Percentiles rank a stretch among this genome's conserved stretches.
These are phyloP conservation scores for Yamadazyma oceani DNA, from an alignment of 1,139 yeast species.

Conservation along the genomic window DNA sequence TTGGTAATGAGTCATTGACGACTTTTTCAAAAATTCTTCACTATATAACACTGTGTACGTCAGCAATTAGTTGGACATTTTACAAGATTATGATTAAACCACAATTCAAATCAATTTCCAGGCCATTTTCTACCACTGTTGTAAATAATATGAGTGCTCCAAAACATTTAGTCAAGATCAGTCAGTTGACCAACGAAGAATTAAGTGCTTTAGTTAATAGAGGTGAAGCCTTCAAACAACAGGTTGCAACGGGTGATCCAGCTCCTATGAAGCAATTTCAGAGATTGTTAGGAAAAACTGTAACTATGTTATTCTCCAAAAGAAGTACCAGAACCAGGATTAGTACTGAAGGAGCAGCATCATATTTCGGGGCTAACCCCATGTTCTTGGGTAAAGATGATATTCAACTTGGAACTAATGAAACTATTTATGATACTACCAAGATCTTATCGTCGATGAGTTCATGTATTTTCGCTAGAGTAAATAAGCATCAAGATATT, in stretches of 20 bases:
- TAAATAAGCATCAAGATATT: conserved; percentile 80
- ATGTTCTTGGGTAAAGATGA: conserved; percentile 96
- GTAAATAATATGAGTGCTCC: conserved; percentile 10
- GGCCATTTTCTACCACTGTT: conserved; percentile 1
- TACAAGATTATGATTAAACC: background rate
- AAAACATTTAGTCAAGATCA: conserved; percentile 78
- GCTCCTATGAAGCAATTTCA: conserved; percentile 49
- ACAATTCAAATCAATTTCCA: background rate
- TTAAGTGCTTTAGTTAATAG: conserved; percentile 64
- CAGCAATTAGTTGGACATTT: too few species aligned
- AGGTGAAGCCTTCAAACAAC: conserved; percentile 60
- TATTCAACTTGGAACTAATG: conserved; percentile 94
- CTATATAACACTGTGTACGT: conserved; percentile 2
- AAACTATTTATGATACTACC: conserved; percentile 83
- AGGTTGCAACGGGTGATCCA: conserved; percentile 52
- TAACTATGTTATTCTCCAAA: conserved; percentile 81
- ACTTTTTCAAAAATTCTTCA: conserved; percentile 4
- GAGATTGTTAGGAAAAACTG: conserved; percentile 73
- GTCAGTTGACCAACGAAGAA: conserved; percentile 71
- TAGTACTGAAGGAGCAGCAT: conserved; percentile 91
- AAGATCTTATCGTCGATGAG: conserved; percentile 93
- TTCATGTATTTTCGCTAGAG: conserved; percentile 94
- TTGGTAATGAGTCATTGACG: conserved; percentile 21
- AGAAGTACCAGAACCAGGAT: conserved; percentile 94
- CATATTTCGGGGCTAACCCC: conserved; percentile 93